phyloP scores from a whole-genome alignment of 2,329 filamentous ascomycete genomes.

The Clonostachys byssicola region DNA sequence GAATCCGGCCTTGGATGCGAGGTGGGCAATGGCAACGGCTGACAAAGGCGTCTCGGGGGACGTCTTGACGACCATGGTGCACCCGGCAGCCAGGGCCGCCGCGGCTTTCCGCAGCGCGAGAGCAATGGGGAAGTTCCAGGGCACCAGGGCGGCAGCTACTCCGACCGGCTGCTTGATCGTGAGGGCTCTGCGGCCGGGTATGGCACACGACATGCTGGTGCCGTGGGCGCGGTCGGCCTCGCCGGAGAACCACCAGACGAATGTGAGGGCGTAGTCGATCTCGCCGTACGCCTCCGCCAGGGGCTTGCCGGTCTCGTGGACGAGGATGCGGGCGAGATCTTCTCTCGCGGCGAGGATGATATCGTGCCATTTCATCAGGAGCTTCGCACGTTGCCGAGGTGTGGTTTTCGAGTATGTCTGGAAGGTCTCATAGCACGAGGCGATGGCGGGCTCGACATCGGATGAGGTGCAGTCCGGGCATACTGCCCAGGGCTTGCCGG shows the following conservation, averaged over 20 bases:
- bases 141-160: constrained; percentile 24
- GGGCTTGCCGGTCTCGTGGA: constrained; percentile 53
- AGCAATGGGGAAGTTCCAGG: constrained; percentile 57
- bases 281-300: constrained; percentile 48
- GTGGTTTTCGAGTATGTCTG: constrained; percentile 28
- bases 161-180: constrained; percentile 56
- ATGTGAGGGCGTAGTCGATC: constrained; percentile 48
- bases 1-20: constrained; percentile 69
- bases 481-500: constrained; percentile 41
- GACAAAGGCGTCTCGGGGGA: constrained; percentile 73
- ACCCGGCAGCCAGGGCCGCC: constrained; percentile 65
- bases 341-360: constrained; percentile 28
- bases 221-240: constrained; percentile 51
- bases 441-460: constrained; percentile 30
- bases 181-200: constrained; percentile 61
- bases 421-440: constrained; percentile 27
- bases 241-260: constrained; percentile 53
- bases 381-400: constrained; percentile 25
- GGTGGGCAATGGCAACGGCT: constrained; percentile 52
- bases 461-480: constrained; percentile 38
- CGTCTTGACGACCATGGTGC: constrained; percentile 74
- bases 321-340: constrained; percentile 31
- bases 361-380: constrained; percentile 31
- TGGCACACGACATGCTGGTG: constrained; percentile 51
- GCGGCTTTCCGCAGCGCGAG: constrained; percentile 43